A percentile compares a stretch with the other conserved stretches of the same genome.
phyloP scores from a whole-genome alignment of 1,284 basidiomycete species.

The Ganoderma lingzhi region DNA sequence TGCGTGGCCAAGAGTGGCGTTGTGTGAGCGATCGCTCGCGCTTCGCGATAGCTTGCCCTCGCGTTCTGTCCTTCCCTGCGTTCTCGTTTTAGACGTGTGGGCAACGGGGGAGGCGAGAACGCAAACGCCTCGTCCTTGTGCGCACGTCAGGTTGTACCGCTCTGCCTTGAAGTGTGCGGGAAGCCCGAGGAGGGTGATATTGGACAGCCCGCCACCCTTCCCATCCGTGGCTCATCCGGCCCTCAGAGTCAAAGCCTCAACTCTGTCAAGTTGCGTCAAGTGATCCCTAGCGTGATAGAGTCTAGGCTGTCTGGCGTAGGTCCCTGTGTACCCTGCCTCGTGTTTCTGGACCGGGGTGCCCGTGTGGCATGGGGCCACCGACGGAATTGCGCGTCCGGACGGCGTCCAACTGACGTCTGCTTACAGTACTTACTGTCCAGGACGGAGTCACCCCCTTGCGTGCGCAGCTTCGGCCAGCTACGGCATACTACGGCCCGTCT shows the following conservation, averaged over 20 bases:
- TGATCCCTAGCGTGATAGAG: background rate
- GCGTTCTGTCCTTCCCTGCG: background rate
- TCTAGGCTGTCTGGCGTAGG: conserved; percentile 15
- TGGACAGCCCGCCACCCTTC: background rate
- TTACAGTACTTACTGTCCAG: no score
- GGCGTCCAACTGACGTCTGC: no score
- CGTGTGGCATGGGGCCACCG: background rate
- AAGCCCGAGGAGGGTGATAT: no score
- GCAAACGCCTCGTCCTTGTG: background rate
- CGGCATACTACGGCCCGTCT: no score
- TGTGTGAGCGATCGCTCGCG: no score
- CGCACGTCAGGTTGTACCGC: background rate
- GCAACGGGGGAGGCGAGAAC: background rate
- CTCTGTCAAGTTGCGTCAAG: background rate
- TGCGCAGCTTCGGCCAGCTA: no score
- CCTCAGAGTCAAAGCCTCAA: background rate
- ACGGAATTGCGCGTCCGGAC: background rate
- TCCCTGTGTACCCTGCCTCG: conserved; percentile 30
- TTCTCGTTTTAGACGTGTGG: background rate
- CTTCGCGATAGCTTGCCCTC: background rate
- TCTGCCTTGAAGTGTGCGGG: background rate
- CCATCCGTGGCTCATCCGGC: background rate
- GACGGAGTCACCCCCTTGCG: no score
- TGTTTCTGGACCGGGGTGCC: conserved; percentile 17
- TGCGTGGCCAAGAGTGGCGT: background rate